phyloP scores from a whole-genome alignment of 2,329 filamentous ascomycete species.

The Arthrobotrys entomopaga region DNA sequence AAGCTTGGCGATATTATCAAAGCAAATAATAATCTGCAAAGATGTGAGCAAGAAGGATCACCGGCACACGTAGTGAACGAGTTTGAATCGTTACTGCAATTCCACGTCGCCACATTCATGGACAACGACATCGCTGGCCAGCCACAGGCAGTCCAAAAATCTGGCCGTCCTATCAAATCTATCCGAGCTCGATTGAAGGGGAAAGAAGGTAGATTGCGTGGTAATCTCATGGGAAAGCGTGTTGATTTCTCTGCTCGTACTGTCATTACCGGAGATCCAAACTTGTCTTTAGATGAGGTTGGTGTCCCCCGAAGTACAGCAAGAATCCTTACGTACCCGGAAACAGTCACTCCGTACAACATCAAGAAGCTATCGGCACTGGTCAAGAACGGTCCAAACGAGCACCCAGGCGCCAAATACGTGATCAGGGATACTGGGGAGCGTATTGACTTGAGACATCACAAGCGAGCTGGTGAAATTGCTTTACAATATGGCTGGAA shows the following conservation, averaged over 20 bases:
- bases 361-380: slow-evolving; percentile 89
- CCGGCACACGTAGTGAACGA: slow-evolving; percentile 90
- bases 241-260: slow-evolving; percentile 99
- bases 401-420: slow-evolving; percentile 95
- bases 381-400: slow-evolving; percentile 91
- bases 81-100: slow-evolving; percentile 91
- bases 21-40: slow-evolving; percentile 92
- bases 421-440: slow-evolving; percentile 94
- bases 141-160: slow-evolving; percentile 95
- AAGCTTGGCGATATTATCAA: slow-evolving; percentile 98
- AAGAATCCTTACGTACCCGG: slow-evolving; percentile 90
- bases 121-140: slow-evolving; percentile 98
- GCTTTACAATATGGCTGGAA: slow-evolving; percentile 97
- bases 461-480: slow-evolving; percentile 86
- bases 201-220: slow-evolving; percentile 96
- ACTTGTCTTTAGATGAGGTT: slow-evolving; percentile 94
- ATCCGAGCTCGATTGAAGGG: slow-evolving; percentile 98
- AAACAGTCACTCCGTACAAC: slow-evolving; percentile 97
- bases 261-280: slow-evolving; percentile 98
- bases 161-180: slow-evolving; percentile 93
- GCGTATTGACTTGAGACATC: slow-evolving; percentile 92
- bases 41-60: slow-evolving; percentile 89
- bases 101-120: slow-evolving; percentile 99
- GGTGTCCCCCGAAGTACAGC: slow-evolving; percentile 95
- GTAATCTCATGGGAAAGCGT: slow-evolving; percentile 99